A percentile compares a stretch with the other conserved stretches of the same genome.
Conservation (phyloP, 805 yeast species). For the Metschnikowia borealis region DNA sequence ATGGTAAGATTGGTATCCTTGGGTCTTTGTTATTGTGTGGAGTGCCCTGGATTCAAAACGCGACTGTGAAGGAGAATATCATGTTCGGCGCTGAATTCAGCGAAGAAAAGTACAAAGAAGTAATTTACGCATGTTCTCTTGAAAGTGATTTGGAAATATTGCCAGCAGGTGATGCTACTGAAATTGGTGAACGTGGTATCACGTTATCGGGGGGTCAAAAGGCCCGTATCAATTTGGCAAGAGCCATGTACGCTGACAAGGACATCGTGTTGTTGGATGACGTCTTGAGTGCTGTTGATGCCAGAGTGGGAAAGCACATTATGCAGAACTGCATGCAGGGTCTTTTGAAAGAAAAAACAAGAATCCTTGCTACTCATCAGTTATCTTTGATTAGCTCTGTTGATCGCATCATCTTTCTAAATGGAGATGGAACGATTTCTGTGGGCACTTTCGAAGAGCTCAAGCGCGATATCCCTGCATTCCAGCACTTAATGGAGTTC, state of each 20-base stretch:
- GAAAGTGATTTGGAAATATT: conserved; percentile 59
- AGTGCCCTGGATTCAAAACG: conserved; percentile 81
- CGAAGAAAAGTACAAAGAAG: conserved; percentile 45
- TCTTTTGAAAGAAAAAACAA: conserved; percentile 52
- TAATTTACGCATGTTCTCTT: conserved; percentile 65
- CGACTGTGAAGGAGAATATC: conserved; percentile 72
- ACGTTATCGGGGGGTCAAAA: conserved; percentile 89
- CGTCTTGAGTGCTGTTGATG: conserved; percentile 81
- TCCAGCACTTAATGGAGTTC: conserved; percentile 38
- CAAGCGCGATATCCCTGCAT: conserved; percentile 30
- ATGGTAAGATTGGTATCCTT: conserved; percentile 49
- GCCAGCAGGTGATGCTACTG: conserved; percentile 73
- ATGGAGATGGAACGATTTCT: conserved; percentile 58
- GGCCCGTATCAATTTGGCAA: conserved; percentile 74
- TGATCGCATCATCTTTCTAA: conserved; percentile 63
- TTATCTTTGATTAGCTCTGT: conserved; percentile 66
- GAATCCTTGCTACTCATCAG: conserved; percentile 83
- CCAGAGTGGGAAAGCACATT: conserved; percentile 79
- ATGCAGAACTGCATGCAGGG: conserved; percentile 67
- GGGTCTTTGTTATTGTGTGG: conserved; percentile 58
- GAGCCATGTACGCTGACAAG: conserved; percentile 68
- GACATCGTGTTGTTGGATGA: conserved; percentile 74
- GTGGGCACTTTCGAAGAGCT: conserved; percentile 61
- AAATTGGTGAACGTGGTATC: conserved; percentile 83
- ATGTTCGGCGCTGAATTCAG: conserved; percentile 59